phyloP scores from a whole-genome alignment of 352 stramenopile species.

The Phytophthora europaea region DNA sequence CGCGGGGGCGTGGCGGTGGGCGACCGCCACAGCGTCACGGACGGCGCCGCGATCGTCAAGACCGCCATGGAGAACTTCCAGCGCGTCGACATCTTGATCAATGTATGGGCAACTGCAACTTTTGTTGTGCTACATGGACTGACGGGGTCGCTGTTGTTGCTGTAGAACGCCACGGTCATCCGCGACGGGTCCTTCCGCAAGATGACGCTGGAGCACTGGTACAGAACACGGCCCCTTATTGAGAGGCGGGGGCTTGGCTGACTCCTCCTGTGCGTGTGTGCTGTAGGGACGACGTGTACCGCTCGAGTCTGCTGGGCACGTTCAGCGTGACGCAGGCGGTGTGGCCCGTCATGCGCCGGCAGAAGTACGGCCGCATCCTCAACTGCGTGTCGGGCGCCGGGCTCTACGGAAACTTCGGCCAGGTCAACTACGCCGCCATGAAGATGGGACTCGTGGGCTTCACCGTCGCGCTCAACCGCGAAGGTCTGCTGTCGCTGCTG shows the following conservation, averaged over 20 bases:
- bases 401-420: constrained; percentile 83
- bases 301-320: constrained; percentile 64
- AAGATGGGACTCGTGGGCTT: constrained; percentile 83
- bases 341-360: constrained; percentile 75
- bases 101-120: constrained; percentile 46
- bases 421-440: constrained; percentile 83
- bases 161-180: constrained; percentile 76
- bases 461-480: constrained; percentile 70
- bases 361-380: constrained; percentile 81
- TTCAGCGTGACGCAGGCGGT: constrained; percentile 74
- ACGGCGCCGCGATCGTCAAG: constrained; percentile 58
- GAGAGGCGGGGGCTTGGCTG: not conserved
- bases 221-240: not conserved
- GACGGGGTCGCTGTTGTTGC: not conserved
- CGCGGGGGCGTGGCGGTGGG: constrained; percentile 55
- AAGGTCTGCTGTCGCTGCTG: constrained; percentile 45
- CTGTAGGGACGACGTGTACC: constrained; percentile 68
- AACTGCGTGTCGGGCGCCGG: constrained; percentile 75
- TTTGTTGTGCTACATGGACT: not conserved
- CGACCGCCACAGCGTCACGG: constrained; percentile 60
- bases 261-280: constrained; percentile 3
- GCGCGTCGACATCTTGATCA: constrained; percentile 81
- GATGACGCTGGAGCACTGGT: constrained; percentile 71
- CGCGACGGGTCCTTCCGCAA: constrained; percentile 81
- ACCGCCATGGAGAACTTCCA: constrained; percentile 56